Conservation (phyloP, 257 asterid species). For the Solanum piurae region DNA sequence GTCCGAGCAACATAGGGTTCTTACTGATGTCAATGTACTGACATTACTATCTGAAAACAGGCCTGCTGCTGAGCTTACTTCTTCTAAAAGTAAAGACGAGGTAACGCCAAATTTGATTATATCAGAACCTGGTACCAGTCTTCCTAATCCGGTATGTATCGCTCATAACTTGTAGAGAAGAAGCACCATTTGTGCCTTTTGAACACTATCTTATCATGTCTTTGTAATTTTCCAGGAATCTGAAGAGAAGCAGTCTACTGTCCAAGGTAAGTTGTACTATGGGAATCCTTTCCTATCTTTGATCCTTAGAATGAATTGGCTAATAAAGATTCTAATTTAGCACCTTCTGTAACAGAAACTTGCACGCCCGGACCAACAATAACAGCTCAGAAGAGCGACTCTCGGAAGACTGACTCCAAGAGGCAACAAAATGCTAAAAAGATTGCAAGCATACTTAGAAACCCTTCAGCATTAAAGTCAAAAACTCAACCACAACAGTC, state of each 20-base stretch:
- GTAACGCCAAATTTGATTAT: background rate
- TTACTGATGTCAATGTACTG: background rate
- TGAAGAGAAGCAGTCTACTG: background rate
- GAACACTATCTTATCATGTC: constrained; percentile 4
- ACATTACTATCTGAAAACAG: background rate
- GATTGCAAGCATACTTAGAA: constrained; percentile 49
- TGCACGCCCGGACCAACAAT: constrained; percentile 57
- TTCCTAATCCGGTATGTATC: constrained; percentile 2
- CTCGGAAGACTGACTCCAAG: constrained; percentile 21
- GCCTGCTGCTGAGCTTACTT: constrained; percentile 10
- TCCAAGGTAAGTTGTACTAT: constrained; percentile 8
- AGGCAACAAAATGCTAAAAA: constrained; percentile 50
- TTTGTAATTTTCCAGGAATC: constrained; percentile 4
- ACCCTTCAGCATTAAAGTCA: constrained; percentile 56
- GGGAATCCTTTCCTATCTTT: background rate
- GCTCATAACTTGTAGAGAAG: background rate
- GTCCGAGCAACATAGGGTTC: background rate
- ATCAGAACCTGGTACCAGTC: constrained; percentile 1
- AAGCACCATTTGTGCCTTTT: background rate
- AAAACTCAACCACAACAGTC: constrained; percentile 41
- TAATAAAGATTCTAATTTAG: background rate
- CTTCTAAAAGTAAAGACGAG: constrained; percentile 17
- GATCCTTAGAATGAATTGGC: background rate
- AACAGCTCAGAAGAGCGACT: background rate
- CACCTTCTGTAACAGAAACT: constrained; percentile 17